Evolutionary conservation across 2,329 filamentous ascomycete genomes (phyloP).

Genomic region (Leptographium lundbergii): DNA sequence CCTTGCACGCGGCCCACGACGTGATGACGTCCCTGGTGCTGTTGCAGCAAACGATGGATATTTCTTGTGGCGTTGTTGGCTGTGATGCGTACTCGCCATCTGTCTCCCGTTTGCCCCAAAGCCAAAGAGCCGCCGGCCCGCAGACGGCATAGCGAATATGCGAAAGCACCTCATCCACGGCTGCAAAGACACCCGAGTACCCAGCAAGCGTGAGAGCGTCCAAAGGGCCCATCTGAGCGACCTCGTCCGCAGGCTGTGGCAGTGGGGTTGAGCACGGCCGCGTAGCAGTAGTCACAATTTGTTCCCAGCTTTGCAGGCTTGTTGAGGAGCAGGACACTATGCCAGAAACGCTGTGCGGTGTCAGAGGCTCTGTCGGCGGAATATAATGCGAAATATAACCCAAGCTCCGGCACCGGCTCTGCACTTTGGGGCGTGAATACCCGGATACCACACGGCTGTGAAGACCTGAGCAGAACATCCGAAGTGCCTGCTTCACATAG

Average conservation of each 20-base stretch:
- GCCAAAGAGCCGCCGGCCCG: conserved; percentile 30
- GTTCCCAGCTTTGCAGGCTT: neutral
- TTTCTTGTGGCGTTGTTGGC: conserved; percentile 11
- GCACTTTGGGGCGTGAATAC: neutral
- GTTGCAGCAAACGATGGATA: conserved; percentile 25
- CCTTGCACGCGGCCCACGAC: conserved; percentile 26
- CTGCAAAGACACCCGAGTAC: conserved; percentile 25
- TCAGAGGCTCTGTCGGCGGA: neutral
- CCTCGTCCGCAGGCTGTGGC: neutral
- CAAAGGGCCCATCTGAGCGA: conserved; percentile 2
- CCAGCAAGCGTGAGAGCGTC: conserved; percentile 12
- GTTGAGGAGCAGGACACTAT: neutral
- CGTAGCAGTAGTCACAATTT: neutral
- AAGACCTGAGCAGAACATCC: neutral
- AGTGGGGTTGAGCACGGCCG: neutral
- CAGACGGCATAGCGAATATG: conserved; percentile 34
- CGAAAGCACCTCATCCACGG: conserved; percentile 25
- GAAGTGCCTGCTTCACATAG: neutral
- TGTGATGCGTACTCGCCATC: conserved; percentile 11
- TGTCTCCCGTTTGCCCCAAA: conserved; percentile 23
- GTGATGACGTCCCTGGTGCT: conserved; percentile 22
- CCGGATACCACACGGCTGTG: neutral
- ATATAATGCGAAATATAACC: neutral
- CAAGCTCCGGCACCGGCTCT: neutral
- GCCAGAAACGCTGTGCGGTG: neutral